phyloP scores from a whole-genome alignment of 2,329 filamentous ascomycete genomes.

The Shiraia sp. region DNA sequence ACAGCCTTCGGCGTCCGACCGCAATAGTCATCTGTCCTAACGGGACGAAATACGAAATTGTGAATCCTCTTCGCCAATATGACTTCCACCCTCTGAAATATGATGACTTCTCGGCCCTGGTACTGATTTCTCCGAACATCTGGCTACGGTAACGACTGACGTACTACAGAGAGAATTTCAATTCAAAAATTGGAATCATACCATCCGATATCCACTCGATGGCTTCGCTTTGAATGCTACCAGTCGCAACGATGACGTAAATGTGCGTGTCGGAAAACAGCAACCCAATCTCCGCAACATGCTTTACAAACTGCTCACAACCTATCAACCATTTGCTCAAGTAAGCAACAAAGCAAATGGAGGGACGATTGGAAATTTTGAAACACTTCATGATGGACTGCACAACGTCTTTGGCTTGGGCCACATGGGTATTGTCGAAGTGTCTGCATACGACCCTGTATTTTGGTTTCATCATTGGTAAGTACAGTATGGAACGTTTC shows the following conservation, averaged over 20 bases:
- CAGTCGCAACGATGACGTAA: constrained; percentile 33
- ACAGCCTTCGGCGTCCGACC: constrained; percentile 21
- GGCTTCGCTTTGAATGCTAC: constrained; percentile 27
- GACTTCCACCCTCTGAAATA: constrained; percentile 34
- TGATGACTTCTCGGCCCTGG: constrained; percentile 32
- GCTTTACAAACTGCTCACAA: constrained; percentile 38
- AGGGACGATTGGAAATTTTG: constrained; percentile 36
- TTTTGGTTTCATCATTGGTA: constrained; percentile 41
- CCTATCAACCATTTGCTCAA: constrained; percentile 36
- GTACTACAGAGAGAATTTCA: constrained; percentile 26
- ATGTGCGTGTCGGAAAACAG: constrained; percentile 26
- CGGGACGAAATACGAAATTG: constrained; percentile 26
- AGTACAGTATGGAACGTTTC: background rate
- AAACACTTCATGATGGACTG: constrained; percentile 36
- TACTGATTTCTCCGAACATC: constrained; percentile 10
- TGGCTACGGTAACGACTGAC: background rate
- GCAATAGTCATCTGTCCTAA: constrained; percentile 32
- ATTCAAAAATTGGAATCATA: constrained; percentile 40
- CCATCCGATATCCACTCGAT: constrained; percentile 31
- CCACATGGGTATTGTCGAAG: constrained; percentile 37
- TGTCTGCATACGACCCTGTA: constrained; percentile 36
- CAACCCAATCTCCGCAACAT: constrained; percentile 36
- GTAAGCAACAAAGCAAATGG: constrained; percentile 39
- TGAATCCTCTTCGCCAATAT: constrained; percentile 35
- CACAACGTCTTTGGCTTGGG: constrained; percentile 49